Conservation (phyloP, 768 basidiomycete species). For the Xerocomellus amylosporus region DNA sequence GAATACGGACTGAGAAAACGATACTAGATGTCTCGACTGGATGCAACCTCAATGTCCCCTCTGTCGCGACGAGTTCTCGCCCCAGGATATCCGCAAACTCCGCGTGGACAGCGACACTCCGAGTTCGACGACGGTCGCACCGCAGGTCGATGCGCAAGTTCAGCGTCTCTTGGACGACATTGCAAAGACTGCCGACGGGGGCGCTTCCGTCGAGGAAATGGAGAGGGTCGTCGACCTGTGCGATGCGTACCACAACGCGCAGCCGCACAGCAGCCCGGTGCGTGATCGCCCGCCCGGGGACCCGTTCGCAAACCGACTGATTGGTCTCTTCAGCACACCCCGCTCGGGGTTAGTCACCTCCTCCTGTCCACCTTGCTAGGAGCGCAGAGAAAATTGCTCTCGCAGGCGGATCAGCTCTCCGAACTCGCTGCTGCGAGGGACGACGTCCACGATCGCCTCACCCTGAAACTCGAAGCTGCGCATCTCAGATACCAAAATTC, state of each 20-base stretch:
- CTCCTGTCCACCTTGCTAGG: background rate
- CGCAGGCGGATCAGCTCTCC: background rate
- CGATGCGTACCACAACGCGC: background rate
- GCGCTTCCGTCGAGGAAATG: conserved; percentile 5
- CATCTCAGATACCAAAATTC: background rate
- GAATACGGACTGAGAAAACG: background rate
- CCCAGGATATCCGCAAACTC: background rate
- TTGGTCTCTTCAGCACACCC: background rate
- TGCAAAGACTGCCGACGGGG: background rate
- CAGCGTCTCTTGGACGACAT: background rate
- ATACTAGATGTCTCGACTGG: conserved; percentile 6
- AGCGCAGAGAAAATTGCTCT: background rate
- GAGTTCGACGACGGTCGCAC: background rate
- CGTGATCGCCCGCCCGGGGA: background rate
- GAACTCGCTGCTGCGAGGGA: background rate
- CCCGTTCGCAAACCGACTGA: background rate
- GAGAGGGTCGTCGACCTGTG: background rate
- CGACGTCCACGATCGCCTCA: background rate
- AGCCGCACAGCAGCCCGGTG: background rate
- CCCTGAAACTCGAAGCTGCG: background rate
- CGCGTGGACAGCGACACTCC: background rate
- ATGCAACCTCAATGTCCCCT: conserved; percentile 12
- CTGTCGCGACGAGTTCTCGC: conserved; percentile 5
- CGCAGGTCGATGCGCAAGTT: background rate
- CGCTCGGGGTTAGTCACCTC: background rate